phyloP scores from a whole-genome alignment of 140 eudicot genomes.

The Stevia rebaudiana region DNA sequence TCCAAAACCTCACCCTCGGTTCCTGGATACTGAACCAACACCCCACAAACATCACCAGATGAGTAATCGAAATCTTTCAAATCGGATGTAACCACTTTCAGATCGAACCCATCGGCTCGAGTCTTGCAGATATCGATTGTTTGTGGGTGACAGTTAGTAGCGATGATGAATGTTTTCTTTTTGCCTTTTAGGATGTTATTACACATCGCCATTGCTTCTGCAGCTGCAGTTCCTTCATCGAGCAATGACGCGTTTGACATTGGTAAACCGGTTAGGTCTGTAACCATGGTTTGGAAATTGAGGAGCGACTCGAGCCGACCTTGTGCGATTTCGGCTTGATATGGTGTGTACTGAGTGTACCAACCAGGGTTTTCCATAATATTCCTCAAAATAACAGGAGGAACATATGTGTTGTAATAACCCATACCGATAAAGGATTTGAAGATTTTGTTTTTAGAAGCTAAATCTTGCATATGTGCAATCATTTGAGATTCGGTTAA shows the following conservation, averaged over 20 bases:
- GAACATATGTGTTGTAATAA: conserved; percentile 73
- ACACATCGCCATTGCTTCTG: conserved; percentile 99
- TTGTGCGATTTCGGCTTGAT: conserved; percentile 91
- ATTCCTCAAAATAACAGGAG: conserved; percentile 79
- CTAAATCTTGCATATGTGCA: conserved; percentile 70
- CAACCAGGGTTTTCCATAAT: conserved; percentile 92
- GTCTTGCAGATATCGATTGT: conserved; percentile 87
- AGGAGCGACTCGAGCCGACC: conserved; percentile 81
- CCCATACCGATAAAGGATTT: conserved; percentile 95
- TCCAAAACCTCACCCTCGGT: conserved; percentile 94
- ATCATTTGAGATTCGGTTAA: conserved; percentile 86
- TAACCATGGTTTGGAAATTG: conserved; percentile 74
- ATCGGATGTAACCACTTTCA: conserved; percentile 66
- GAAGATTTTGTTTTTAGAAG: conserved; percentile 60
- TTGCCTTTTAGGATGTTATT: conserved; percentile 71
- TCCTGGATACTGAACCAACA: conserved; percentile 91
- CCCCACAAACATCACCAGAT: conserved; percentile 95
- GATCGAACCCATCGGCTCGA: conserved; percentile 84
- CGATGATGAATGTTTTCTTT: conserved; percentile 75
- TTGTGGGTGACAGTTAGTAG: conserved; percentile 87
- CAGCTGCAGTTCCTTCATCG: conserved; percentile 95
- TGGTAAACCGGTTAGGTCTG: conserved; percentile 82
- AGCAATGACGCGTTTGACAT: conserved; percentile 90
- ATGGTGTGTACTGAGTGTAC: conserved; percentile 94
- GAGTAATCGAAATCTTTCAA: conserved; percentile 74